A percentile compares a stretch with the other conserved stretches of the same genome.
Evolutionary conservation across 1,284 basidiomycete genomes (phyloP).

Genomic region (Apiotrichum veenhuisii): DNA sequence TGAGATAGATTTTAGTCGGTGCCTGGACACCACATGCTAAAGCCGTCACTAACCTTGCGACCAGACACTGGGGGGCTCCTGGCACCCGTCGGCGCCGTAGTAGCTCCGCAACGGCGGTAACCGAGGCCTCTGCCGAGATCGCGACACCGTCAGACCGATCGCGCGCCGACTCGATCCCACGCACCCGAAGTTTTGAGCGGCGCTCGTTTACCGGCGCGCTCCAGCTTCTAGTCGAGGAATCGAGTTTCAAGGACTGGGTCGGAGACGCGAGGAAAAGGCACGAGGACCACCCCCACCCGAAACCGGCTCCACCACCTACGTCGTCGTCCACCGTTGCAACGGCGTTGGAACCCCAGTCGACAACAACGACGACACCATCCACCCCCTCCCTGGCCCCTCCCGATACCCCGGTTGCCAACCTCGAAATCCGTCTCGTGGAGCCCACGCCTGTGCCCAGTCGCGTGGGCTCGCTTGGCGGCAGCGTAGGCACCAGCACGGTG

Average conservation of each 20-base stretch:
- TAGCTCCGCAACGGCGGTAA: conserved; percentile 29
- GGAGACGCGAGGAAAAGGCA: conserved; percentile 35
- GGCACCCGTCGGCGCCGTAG: conserved; percentile 10
- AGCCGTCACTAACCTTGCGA: conserved; percentile 3
- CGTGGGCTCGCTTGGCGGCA: conserved; percentile 38
- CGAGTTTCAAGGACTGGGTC: conserved; percentile 47
- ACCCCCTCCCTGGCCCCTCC: conserved; percentile 5
- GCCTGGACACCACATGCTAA: not conserved
- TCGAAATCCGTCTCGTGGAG: conserved; percentile 45
- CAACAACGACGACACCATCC: not conserved
- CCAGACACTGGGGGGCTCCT: conserved; percentile 35
- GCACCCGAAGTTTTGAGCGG: conserved; percentile 23
- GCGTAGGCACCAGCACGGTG: conserved; percentile 2
- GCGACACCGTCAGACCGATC: conserved; percentile 28
- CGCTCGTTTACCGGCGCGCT: conserved; percentile 39
- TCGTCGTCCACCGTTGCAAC: not conserved
- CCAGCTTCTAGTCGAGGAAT: conserved; percentile 36
- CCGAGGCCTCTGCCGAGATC: conserved; percentile 22
- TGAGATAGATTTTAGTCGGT: conserved; percentile 8
- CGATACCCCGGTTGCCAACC: conserved; percentile 36
- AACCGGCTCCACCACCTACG: not conserved
- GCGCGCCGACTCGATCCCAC: conserved; percentile 2
- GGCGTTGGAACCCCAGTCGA: not conserved
- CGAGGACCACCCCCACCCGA: not conserved
- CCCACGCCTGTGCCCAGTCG: conserved; percentile 45